These are phyloP conservation scores for Fusarium sp. DNA, from an alignment of 2,329 filamentous ascomycete species.

Conservation along the genomic window DNA sequence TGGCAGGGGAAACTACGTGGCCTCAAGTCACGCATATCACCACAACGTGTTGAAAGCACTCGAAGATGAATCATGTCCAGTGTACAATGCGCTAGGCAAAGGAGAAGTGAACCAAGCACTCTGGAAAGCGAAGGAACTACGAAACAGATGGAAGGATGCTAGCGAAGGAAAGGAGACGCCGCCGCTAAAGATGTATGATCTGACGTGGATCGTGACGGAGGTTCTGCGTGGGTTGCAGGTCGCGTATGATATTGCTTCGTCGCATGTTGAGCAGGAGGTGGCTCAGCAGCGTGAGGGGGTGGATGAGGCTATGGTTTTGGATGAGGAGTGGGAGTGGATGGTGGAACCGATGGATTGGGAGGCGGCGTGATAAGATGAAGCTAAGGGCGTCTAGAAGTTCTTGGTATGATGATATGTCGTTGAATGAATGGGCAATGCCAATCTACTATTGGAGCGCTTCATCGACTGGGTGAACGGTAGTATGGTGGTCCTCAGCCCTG, in stretches of 20 bases:
- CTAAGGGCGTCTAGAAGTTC: neutral
- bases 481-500: neutral
- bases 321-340: constrained; percentile 55
- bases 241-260: constrained; percentile 65
- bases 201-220: constrained; percentile 68
- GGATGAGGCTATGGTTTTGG: constrained; percentile 32
- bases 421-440: neutral
- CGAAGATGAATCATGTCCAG: constrained; percentile 66
- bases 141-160: constrained; percentile 79
- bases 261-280: constrained; percentile 56
- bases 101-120: constrained; percentile 70
- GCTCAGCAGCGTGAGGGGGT: constrained; percentile 54
- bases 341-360: constrained; percentile 57
- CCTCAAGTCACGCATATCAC: constrained; percentile 69
- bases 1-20: neutral
- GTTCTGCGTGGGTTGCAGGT: constrained; percentile 71
- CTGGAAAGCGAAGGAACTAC: constrained; percentile 74
- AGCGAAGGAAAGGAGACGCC: constrained; percentile 59
- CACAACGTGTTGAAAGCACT: constrained; percentile 76
- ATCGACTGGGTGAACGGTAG: neutral
- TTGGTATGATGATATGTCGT: neutral
- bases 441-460: neutral
- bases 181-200: constrained; percentile 69
- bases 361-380: constrained; percentile 31
- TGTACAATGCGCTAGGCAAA: constrained; percentile 66